Percentiles rank a stretch among this genome's conserved stretches.
phyloP scores from a whole-genome alignment of 1,139 yeast genomes.

The Yamadazyma blattariae region DNA sequence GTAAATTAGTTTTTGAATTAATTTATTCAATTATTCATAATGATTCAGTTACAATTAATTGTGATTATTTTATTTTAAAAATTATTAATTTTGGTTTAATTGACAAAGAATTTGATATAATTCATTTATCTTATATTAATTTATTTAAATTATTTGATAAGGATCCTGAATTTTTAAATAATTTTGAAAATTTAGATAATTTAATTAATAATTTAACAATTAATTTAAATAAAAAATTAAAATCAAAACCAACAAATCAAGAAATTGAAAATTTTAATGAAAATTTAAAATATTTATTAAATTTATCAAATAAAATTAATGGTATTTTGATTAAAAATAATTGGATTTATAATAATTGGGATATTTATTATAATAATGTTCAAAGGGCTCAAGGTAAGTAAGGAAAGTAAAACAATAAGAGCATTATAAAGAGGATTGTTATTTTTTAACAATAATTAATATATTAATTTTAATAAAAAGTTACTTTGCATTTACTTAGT shows the following conservation, averaged over 20 bases:
- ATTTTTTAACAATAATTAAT: no score
- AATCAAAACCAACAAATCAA: conserved; percentile 43
- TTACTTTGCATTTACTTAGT: no score
- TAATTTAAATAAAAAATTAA: conserved; percentile 35
- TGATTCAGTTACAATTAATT: conserved; percentile 19
- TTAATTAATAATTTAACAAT: conserved; percentile 23
- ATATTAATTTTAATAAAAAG: no score
- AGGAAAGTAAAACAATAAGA: no score
- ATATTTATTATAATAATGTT: conserved; percentile 11
- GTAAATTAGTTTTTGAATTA: conserved; percentile 73
- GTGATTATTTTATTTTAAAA: conserved; percentile 23
- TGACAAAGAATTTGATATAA: conserved; percentile 40
- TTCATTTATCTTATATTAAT: conserved; percentile 34
- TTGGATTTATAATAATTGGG: conserved; percentile 17
- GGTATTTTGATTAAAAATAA: conserved; percentile 13
- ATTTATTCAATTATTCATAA: conserved; percentile 51
- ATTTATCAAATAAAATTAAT: conserved; percentile 22
- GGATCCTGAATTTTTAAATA: conserved; percentile 18
- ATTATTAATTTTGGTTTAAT: conserved; percentile 32
- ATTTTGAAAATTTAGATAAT: conserved; percentile 17
- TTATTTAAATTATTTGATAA: conserved; percentile 26
- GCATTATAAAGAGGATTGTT: not conserved
- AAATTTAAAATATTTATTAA: conserved; percentile 26
- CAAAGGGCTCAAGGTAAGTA: conserved; percentile 5
- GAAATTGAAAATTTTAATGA: conserved; percentile 37